Evolutionary conservation across 768 basidiomycete genomes (phyloP), one percentile per base, ranked within the genome.

Genomic region (Panus rudis): DNA sequence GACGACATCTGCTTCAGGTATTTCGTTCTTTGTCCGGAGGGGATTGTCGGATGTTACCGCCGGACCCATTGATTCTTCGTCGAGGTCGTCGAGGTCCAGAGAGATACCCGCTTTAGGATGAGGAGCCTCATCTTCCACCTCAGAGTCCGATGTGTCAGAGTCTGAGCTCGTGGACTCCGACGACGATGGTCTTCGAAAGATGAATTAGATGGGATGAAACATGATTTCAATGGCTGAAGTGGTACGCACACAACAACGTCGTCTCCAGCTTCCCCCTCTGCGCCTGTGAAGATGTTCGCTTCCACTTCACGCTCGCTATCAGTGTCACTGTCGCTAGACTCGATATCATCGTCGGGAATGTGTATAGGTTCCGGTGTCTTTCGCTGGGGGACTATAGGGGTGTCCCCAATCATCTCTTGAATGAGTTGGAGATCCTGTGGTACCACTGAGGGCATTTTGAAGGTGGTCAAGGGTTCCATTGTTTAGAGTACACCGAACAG

Each of bases 381-480:
- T n/a, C 28, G 10, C 10, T 10, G 28, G 6, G 39, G 35, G 14
- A 24, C 27, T n/a, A 33, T 16, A 19, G 25, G 32, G 11, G 58
- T 37, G 1, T 62, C 55, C 14, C 77, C 79, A 45, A 89, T 63
- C 22, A 86, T 51, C 44, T 79, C 79, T 37, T 76, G 79, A 28
- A 89, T 89, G 31, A 89, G 70, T 28, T 85, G 68, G 17, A 90
- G 63, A 55, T 90, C 86, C 55, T 87, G 87, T 8, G 87, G 75
- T 16, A 86, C 62, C 16, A 52, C 55, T n/a, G 69, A 66, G 22
- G 85, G 85, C 7, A 76, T 54, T 53, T 76, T 78, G 70, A 86
- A 88, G 33, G 46, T n/a, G n/a, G n/a, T n/a, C n/a, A n/a, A n/a
- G n/a, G n/a, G n/a, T n/a, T 48, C 47, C 47, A 48, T 48, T 16